These are phyloP conservation scores for Aspergillus bridgeri DNA, from an alignment of 495 filamentous ascomycete species.

Conservation along the genomic window DNA sequence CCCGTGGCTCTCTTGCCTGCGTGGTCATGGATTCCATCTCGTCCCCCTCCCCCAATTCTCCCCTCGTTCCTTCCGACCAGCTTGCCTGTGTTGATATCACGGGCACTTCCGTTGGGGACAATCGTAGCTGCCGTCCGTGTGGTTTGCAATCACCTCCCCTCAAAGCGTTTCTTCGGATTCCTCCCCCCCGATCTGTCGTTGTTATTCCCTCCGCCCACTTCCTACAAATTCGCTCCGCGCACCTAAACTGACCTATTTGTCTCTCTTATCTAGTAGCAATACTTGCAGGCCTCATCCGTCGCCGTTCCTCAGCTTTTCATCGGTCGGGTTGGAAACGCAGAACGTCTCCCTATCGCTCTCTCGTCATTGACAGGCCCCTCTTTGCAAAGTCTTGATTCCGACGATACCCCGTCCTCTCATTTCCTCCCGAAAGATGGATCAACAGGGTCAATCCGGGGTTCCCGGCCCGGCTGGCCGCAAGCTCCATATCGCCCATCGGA, in stretches of 20 bases:
- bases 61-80: conserved; percentile 13
- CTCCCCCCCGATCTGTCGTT: conserved; percentile 5
- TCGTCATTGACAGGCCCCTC: conserved; percentile 9
- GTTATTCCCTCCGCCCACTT: conserved; percentile 9
- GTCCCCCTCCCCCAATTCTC: conserved; percentile 4
- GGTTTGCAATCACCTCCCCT: conserved; percentile 15
- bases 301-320: conserved; percentile 20
- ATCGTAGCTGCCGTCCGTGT: conserved; percentile 19
- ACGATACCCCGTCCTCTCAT: conserved; percentile 13
- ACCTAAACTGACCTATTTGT: conserved; percentile 28
- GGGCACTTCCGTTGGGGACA: conserved; percentile 2
- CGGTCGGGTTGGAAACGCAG: conserved; percentile 22
- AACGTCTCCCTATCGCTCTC: conserved; percentile 13
- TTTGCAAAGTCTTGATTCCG: conserved; percentile 3
- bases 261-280: conserved; percentile 25
- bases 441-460: conserved; percentile 71
- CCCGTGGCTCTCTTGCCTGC: background rate
- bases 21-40: conserved; percentile 17
- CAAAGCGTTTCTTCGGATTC: conserved; percentile 16
- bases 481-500: conserved; percentile 94
- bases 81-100: conserved; percentile 18
- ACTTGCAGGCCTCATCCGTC: conserved; percentile 21
- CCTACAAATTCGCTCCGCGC: conserved; percentile 11
- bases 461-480: conserved; percentile 83
- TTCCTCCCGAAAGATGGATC: conserved; percentile 64